Evolutionary conservation across 108 stramenopile species (phyloP).

Genomic region (Parmales sp.): DNA sequence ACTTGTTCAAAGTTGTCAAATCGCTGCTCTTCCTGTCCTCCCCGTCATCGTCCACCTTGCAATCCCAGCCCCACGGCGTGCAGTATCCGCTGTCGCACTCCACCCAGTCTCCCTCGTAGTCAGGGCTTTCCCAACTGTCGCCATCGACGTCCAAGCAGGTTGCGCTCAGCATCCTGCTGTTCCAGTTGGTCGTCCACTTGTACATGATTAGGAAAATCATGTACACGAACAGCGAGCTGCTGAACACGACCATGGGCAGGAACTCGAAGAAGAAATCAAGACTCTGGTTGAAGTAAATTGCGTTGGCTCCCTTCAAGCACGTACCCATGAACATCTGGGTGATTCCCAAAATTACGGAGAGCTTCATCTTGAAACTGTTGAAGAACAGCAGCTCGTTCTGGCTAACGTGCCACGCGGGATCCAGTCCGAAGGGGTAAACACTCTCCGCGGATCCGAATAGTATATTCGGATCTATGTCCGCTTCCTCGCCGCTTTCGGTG

Average conservation of each 20-base stretch:
- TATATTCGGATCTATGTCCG: slow-evolving; percentile 47
- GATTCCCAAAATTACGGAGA: slow-evolving; percentile 92
- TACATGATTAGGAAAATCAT: slow-evolving; percentile 93
- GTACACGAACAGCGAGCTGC: slow-evolving; percentile 85
- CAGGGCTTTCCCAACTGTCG: slow-evolving; percentile 55
- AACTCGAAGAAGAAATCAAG: slow-evolving; percentile 87
- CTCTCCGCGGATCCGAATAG: slow-evolving; percentile 62
- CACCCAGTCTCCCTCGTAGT: slow-evolving; percentile 61
- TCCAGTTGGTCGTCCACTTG: slow-evolving; percentile 97
- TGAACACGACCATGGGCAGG: slow-evolving; percentile 92
- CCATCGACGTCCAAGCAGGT: slow-evolving; percentile 69
- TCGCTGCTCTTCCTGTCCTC: not conserved
- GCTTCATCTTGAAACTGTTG: slow-evolving; percentile 99
- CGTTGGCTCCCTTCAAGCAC: slow-evolving; percentile 79
- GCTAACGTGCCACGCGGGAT: slow-evolving; percentile 93
- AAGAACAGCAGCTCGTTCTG: slow-evolving; percentile 92
- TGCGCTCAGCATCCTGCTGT: slow-evolving; percentile 81
- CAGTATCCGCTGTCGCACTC: slow-evolving; percentile 42
- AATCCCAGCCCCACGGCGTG: slow-evolving; percentile 68
- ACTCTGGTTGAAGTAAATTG: slow-evolving; percentile 76
- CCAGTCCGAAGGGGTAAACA: slow-evolving; percentile 94
- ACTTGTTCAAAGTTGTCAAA: slow-evolving; percentile 43
- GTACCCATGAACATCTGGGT: slow-evolving; percentile 94
- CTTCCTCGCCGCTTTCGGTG: slow-evolving; percentile 22
- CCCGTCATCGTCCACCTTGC: slow-evolving; percentile 41